Evolutionary conservation across 306 rosid species (phyloP).

Genomic region (Cucurbita moschata): DNA sequence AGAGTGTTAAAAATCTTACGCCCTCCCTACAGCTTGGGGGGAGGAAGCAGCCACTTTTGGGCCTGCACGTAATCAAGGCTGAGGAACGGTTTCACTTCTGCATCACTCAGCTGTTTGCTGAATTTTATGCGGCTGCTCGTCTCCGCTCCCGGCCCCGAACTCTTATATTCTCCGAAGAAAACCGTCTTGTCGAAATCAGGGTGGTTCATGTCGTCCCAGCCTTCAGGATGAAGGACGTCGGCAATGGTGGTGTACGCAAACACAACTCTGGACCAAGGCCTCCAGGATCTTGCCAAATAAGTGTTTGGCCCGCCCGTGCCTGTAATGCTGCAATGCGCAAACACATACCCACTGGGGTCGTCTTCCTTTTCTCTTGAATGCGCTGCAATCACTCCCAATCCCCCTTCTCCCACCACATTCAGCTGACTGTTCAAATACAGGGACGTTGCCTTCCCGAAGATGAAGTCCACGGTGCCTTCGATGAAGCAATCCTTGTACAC

Average conservation of each 20-base stretch:
- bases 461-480: no score
- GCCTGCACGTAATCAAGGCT: neutral
- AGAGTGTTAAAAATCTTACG: no score
- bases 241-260: constrained; percentile 28
- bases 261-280: constrained; percentile 16
- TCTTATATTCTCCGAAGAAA: neutral
- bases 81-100: neutral
- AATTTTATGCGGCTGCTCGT: neutral
- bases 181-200: neutral
- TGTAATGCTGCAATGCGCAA: constrained; percentile 32
- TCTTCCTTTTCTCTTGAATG: constrained; percentile 19
- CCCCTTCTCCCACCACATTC: constrained; percentile 6
- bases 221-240: constrained; percentile 9
- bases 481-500: constrained; percentile 27
- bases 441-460: constrained; percentile 26
- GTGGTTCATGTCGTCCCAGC: constrained; percentile 25
- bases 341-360: constrained; percentile 23
- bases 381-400: constrained; percentile 31
- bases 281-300: constrained; percentile 50
- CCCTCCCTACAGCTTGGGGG: neutral
- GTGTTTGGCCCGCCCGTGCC: constrained; percentile 19
- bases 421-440: constrained; percentile 17
- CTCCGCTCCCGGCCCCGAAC: neutral
- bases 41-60: neutral
- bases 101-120: neutral